Percentiles rank a stretch among this genome's conserved stretches.
phyloP scores from a whole-genome alignment of 805 yeast genomes.

The Yarrowia alimentaria region DNA sequence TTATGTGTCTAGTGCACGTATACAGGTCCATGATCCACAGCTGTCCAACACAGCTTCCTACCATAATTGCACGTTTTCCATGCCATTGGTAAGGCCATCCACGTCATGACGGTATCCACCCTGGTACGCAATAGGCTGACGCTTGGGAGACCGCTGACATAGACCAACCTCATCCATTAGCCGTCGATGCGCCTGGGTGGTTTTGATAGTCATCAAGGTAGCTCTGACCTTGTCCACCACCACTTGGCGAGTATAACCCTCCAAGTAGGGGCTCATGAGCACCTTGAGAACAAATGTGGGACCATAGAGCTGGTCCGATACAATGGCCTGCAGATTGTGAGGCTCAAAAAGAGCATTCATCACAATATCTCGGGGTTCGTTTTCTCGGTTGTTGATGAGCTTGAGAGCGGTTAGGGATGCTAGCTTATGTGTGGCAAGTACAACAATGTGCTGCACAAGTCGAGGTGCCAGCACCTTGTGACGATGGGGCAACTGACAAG shows the following conservation, averaged over 20 bases:
- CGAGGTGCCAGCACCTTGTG: slow-evolving; percentile 63
- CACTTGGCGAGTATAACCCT: slow-evolving; percentile 57
- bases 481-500: slow-evolving; percentile 65
- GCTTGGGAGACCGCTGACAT: slow-evolving; percentile 21
- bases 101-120: slow-evolving; percentile 18
- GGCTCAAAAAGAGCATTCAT: slow-evolving; percentile 59
- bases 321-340: slow-evolving; percentile 52
- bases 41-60: no score
- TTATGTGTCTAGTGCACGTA: slow-evolving; percentile 24
- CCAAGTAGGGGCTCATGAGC: slow-evolving; percentile 63
- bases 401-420: slow-evolving; percentile 82
- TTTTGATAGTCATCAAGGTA: slow-evolving; percentile 58
- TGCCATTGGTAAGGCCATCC: slow-evolving; percentile 23
- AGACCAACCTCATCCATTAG: slow-evolving; percentile 91
- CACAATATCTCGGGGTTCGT: slow-evolving; percentile 64
- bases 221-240: slow-evolving; percentile 61
- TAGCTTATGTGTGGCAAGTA: slow-evolving; percentile 72
- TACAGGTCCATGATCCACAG: slow-evolving; percentile 18
- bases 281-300: slow-evolving; percentile 77
- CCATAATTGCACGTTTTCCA: slow-evolving; percentile 26
- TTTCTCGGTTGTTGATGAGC: slow-evolving; percentile 63
- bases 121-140: slow-evolving; percentile 17
- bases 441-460: slow-evolving; percentile 59
- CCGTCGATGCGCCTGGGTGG: slow-evolving; percentile 75
- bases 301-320: slow-evolving; percentile 68